Evolutionary conservation across 2,329 filamentous ascomycete genomes (phyloP).

Genomic region (Trichoderma guizhouense): DNA sequence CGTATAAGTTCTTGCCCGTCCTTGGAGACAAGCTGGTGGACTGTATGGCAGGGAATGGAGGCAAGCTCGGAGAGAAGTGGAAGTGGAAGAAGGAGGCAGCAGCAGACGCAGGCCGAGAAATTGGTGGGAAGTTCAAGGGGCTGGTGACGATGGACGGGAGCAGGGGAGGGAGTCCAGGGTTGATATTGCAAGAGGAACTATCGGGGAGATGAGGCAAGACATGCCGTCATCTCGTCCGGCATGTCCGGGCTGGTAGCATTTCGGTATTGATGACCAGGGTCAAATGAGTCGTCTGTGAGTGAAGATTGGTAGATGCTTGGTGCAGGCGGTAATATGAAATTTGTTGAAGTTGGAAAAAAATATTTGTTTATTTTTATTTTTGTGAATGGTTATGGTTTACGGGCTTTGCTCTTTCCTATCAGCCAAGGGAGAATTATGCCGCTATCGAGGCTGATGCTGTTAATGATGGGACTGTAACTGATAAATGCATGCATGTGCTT

Average conservation of each 20-base stretch:
- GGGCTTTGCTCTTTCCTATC: not conserved
- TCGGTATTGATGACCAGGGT: not conserved
- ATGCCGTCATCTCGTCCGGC: not conserved
- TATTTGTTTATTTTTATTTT: not conserved
- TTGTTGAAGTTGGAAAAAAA: not conserved
- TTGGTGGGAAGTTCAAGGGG: conserved; percentile 36
- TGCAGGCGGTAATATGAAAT: not conserved
- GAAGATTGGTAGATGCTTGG: not conserved
- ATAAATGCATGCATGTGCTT: not conserved
- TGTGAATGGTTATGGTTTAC: not conserved
- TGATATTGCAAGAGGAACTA: conserved; percentile 46
- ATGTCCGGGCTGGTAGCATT: not conserved
- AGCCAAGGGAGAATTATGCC: not conserved
- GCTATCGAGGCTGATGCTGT: not conserved
- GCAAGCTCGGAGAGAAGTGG: conserved; percentile 56
- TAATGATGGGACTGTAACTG: not conserved
- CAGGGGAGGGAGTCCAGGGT: conserved; percentile 45
- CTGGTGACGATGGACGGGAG: conserved; percentile 53
- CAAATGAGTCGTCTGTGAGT: not conserved
- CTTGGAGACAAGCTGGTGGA: conserved; percentile 61
- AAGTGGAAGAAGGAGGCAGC: conserved; percentile 58
- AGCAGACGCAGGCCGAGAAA: conserved; percentile 33
- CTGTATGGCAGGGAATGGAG: conserved; percentile 45
- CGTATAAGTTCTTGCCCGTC: conserved; percentile 67
- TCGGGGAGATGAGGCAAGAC: conserved; percentile 15